A percentile compares a stretch with the other conserved stretches of the same genome.
Conservation (phyloP, 2,329 filamentous ascomycete species). For the Alternaria arborescens region DNA sequence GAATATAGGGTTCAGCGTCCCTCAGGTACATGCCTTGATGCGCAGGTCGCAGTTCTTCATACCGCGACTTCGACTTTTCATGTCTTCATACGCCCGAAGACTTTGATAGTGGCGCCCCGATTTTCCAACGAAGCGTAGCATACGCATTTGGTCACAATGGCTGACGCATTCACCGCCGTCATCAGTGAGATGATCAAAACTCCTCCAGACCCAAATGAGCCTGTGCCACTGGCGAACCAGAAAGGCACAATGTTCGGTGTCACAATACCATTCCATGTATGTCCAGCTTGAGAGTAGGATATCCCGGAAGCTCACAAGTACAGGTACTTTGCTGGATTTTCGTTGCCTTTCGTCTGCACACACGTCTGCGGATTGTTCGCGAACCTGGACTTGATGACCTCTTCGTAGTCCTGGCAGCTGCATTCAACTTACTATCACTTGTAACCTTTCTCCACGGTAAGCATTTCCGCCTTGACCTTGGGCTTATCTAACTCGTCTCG, state of each 20-base stretch:
- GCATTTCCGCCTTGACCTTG: background rate
- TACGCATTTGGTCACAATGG: background rate
- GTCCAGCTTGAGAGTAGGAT: background rate
- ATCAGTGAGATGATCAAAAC: conserved; percentile 27
- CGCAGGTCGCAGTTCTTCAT: background rate
- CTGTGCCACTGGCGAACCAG: conserved; percentile 31
- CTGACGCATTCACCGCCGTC: conserved; percentile 22
- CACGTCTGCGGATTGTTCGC: conserved; percentile 35
- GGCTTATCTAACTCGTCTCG: conserved; percentile 8
- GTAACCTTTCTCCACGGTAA: conserved; percentile 34
- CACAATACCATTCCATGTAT: conserved; percentile 41
- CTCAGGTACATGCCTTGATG: background rate
- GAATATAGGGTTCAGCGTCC: background rate
- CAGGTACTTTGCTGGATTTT: conserved; percentile 39
- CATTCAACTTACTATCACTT: conserved; percentile 34
- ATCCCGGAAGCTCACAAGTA: conserved; percentile 10
- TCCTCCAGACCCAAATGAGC: conserved; percentile 37
- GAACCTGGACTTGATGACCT: conserved; percentile 48
- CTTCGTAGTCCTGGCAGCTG: conserved; percentile 40
- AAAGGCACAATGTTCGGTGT: conserved; percentile 35
- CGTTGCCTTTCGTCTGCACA: conserved; percentile 39
- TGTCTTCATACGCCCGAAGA: background rate
- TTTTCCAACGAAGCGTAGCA: background rate
- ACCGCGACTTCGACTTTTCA: background rate
- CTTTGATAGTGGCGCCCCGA: background rate